phyloP scores from a whole-genome alignment of 768 basidiomycete species.

The Postia placenta region DNA sequence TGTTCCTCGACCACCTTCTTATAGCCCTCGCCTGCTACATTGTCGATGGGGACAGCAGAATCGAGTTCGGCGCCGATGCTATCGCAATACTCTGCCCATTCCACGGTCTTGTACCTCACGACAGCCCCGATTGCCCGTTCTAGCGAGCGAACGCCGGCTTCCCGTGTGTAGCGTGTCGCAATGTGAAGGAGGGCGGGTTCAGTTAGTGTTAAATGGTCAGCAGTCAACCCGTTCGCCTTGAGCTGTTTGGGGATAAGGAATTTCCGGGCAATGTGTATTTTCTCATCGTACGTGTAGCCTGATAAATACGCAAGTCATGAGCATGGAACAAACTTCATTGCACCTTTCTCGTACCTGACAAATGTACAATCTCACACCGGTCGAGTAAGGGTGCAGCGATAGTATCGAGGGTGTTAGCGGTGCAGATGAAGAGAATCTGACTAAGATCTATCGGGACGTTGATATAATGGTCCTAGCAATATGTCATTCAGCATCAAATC shows the following conservation, averaged over 20 bases:
- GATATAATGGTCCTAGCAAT: slow-evolving; percentile 86
- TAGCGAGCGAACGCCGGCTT: slow-evolving; percentile 88
- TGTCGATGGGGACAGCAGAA: neutral
- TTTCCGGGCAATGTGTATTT: slow-evolving; percentile 79
- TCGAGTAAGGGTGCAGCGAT: slow-evolving; percentile 86
- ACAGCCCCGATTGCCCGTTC: slow-evolving; percentile 85
- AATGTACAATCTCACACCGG: slow-evolving; percentile 81
- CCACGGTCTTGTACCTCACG: slow-evolving; percentile 89
- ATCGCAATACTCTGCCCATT: slow-evolving; percentile 72
- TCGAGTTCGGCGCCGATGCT: slow-evolving; percentile 9
- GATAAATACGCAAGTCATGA: neutral
- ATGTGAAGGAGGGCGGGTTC: slow-evolving; percentile 68
- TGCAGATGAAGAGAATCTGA: slow-evolving; percentile 88
- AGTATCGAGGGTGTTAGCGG: slow-evolving; percentile 85
- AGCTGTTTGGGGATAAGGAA: slow-evolving; percentile 91
- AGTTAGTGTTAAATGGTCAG: slow-evolving; percentile 54
- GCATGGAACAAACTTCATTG: slow-evolving; percentile 8
- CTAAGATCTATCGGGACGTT: slow-evolving; percentile 85
- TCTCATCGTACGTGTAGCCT: slow-evolving; percentile 89
- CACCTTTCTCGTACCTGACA: slow-evolving; percentile 58
- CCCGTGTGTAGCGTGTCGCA: slow-evolving; percentile 77
- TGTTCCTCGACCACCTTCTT: slow-evolving; percentile 51
- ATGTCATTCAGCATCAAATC: neutral
- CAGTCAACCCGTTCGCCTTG: slow-evolving; percentile 64
- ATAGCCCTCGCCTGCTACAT: slow-evolving; percentile 36